A percentile compares a stretch with the other conserved stretches of the same genome.
These are phyloP conservation scores for Neonectria coccinea DNA, from an alignment of 2,329 filamentous ascomycete genomes.

Conservation along the genomic window DNA sequence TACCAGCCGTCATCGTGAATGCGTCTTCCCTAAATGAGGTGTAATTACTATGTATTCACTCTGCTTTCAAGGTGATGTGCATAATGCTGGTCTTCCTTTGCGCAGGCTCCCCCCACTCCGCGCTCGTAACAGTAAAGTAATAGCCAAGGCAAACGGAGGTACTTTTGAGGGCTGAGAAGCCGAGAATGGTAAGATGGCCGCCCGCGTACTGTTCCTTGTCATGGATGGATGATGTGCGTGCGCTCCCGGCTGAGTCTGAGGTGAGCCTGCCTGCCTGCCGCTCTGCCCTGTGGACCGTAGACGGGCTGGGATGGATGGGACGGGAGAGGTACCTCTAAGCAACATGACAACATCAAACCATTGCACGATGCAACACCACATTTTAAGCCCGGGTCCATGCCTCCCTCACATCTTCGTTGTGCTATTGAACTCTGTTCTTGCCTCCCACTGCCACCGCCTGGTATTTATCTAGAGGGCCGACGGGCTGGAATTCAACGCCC, in stretches of 20 bases:
- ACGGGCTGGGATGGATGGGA: too few species aligned
- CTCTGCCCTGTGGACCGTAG: too few species aligned
- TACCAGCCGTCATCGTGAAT: neutral
- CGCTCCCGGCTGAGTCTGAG: neutral
- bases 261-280: neutral
- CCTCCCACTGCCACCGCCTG: neutral
- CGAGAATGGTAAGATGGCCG: constrained; percentile 12
- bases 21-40: neutral
- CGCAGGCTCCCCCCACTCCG: neutral
- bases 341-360: too few species aligned
- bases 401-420: neutral
- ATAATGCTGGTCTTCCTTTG: neutral
- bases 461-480: neutral
- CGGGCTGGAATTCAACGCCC: neutral
- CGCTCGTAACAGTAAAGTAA: neutral
- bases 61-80: neutral
- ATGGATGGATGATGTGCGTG: neutral
- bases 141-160: neutral
- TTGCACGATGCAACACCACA: neutral
- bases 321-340: too few species aligned
- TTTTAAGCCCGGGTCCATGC: neutral
- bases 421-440: neutral
- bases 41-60: too few species aligned
- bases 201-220: neutral
- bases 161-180: constrained; percentile 11